phyloP scores from a whole-genome alignment of 768 basidiomycete genomes.

The Lyophyllum semitale region DNA sequence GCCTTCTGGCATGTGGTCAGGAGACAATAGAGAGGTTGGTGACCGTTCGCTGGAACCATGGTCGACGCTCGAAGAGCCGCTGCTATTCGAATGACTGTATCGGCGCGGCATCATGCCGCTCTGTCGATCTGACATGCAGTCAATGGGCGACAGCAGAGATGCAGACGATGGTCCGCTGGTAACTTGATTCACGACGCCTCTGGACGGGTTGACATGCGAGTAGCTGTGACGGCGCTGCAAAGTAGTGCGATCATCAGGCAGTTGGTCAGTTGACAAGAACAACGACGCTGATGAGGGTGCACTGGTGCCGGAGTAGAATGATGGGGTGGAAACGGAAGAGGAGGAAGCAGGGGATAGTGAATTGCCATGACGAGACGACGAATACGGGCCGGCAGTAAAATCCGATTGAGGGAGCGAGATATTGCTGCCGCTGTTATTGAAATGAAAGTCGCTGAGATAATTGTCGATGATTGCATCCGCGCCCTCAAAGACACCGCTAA shows the following conservation, averaged over 20 bases:
- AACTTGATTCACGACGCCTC: neutral
- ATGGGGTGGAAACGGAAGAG: neutral
- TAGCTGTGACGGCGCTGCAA: slow-evolving; percentile 11
- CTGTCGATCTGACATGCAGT: neutral
- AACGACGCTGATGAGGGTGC: neutral
- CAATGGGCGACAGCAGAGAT: slow-evolving; percentile 1
- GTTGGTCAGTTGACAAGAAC: neutral
- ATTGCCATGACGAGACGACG: neutral
- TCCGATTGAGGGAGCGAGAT: neutral
- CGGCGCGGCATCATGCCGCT: neutral
- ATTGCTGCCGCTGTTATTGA: neutral
- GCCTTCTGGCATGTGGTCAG: neutral
- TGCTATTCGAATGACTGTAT: neutral
- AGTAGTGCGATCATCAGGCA: neutral
- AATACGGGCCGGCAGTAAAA: neutral
- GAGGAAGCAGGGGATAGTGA: neutral
- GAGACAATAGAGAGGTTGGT: neutral
- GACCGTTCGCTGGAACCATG: neutral
- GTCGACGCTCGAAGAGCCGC: neutral
- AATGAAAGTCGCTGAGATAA: neutral
- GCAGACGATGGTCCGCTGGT: neutral
- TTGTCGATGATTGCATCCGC: neutral
- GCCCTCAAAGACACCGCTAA: neutral
- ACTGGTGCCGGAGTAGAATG: neutral
- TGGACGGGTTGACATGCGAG: neutral